Evolutionary conservation across 495 filamentous ascomycete species (phyloP).

Genomic region (Immersiella caudata): DNA sequence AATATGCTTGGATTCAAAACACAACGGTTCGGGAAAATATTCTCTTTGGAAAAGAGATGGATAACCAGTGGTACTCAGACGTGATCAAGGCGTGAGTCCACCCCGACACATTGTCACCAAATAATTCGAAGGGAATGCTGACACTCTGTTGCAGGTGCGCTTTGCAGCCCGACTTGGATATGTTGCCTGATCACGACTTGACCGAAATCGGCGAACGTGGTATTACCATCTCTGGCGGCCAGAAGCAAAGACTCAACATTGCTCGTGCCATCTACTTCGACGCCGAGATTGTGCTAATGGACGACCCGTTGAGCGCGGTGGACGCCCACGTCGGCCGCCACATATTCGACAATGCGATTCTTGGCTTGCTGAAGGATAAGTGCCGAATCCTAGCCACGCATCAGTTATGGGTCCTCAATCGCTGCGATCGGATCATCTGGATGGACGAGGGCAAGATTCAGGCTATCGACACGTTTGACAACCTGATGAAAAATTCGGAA

Average conservation of each 20-base stretch:
- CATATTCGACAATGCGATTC: constrained; percentile 94
- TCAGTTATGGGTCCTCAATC: constrained; percentile 87
- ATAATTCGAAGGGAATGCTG: not conserved
- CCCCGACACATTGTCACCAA: not conserved
- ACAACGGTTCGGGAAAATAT: constrained; percentile 85
- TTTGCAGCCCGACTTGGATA: constrained; percentile 71
- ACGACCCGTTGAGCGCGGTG: constrained; percentile 80
- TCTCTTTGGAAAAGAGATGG: constrained; percentile 80
- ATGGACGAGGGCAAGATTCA: constrained; percentile 84
- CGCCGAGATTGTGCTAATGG: constrained; percentile 79
- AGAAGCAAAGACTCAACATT: constrained; percentile 83
- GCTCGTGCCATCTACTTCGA: constrained; percentile 85
- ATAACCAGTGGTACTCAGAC: constrained; percentile 65
- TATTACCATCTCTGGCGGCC: constrained; percentile 80
- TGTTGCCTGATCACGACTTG: constrained; percentile 70
- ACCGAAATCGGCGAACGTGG: constrained; percentile 82
- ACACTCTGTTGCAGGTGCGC: constrained; percentile 61
- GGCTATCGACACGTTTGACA: constrained; percentile 84
- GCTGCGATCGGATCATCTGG: constrained; percentile 88
- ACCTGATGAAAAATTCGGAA: constrained; percentile 74
- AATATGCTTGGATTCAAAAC: constrained; percentile 98
- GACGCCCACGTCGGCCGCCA: constrained; percentile 89
- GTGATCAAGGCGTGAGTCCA: constrained; percentile 53
- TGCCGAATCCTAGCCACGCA: constrained; percentile 92
- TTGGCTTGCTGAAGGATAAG: constrained; percentile 84